Conservation (phyloP, 495 filamentous ascomycete species). For the Podospora didyma region DNA sequence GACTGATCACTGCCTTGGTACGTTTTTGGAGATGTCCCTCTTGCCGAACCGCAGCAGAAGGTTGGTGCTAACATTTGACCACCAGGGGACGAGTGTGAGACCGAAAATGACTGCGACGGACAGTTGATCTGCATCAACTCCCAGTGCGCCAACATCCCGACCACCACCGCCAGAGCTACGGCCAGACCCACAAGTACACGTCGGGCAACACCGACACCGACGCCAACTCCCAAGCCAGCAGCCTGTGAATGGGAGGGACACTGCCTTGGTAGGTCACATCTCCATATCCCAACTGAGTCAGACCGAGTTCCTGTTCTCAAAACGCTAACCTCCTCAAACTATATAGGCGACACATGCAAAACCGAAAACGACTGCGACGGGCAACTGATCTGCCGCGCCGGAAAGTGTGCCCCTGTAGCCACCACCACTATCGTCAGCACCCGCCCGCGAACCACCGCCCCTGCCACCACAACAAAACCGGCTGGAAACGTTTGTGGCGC, state of each 20-base stretch:
- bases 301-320: neutral
- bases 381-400: constrained; percentile 10
- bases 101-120: constrained; percentile 24
- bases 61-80: neutral
- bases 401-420: constrained; percentile 7
- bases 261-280: constrained; percentile 10
- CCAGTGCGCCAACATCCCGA: constrained; percentile 2
- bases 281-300: neutral
- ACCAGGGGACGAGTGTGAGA: constrained; percentile 13
- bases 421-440: constrained; percentile 6
- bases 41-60: neutral
- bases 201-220: neutral
- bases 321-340: neutral
- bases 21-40: neutral
- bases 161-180: neutral
- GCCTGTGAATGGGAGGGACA: constrained; percentile 14
- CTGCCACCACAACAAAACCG: neutral
- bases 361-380: constrained; percentile 25
- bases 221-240: constrained; percentile 2
- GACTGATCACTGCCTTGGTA: constrained; percentile 26
- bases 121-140: constrained; percentile 9
- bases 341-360: constrained; percentile 12
- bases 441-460: neutral
- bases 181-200: neutral
- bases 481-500: constrained; percentile 5